Evolutionary conservation across 768 basidiomycete species (phyloP).

Genomic region (Mycena rosella): DNA sequence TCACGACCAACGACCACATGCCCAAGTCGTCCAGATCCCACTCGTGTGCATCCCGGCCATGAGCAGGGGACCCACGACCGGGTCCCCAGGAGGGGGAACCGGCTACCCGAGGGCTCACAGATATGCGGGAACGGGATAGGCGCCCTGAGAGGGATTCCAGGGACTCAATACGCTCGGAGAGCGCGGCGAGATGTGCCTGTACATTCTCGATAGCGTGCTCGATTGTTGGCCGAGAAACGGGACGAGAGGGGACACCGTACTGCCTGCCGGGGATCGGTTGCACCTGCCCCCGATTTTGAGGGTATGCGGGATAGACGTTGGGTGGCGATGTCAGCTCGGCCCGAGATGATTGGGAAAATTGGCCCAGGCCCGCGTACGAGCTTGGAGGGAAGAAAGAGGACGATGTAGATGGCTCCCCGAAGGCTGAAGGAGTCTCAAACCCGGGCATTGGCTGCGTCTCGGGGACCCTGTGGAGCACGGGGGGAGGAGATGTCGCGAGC

Average conservation of each 20-base stretch:
- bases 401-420: conserved; percentile 61
- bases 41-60: conserved; percentile 47
- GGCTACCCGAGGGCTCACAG: conserved; percentile 53
- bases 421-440: conserved; percentile 82
- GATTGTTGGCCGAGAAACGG: conserved; percentile 65
- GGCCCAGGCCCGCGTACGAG: conserved; percentile 52
- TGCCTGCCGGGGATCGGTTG: conserved; percentile 44
- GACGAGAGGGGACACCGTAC: conserved; percentile 53
- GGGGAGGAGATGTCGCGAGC: conserved; percentile 68
- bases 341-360: conserved; percentile 56
- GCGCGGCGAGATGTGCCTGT: conserved; percentile 84
- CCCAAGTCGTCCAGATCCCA: conserved; percentile 89
- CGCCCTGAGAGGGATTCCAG: conserved; percentile 63
- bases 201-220: conserved; percentile 85
- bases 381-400: conserved; percentile 56
- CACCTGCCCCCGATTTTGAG: conserved; percentile 51
- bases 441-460: conserved; percentile 78
- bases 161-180: conserved; percentile 85
- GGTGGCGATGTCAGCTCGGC: conserved; percentile 53
- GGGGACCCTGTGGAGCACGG: conserved; percentile 62
- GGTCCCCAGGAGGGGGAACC: conserved; percentile 55
- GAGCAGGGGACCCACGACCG: conserved; percentile 59
- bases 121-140: conserved; percentile 56
- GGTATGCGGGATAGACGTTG: conserved; percentile 50
- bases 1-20: conserved; percentile 82